phyloP scores from a whole-genome alignment of 176 grass and related monocot species.

The Aegilops umbellulata region DNA sequence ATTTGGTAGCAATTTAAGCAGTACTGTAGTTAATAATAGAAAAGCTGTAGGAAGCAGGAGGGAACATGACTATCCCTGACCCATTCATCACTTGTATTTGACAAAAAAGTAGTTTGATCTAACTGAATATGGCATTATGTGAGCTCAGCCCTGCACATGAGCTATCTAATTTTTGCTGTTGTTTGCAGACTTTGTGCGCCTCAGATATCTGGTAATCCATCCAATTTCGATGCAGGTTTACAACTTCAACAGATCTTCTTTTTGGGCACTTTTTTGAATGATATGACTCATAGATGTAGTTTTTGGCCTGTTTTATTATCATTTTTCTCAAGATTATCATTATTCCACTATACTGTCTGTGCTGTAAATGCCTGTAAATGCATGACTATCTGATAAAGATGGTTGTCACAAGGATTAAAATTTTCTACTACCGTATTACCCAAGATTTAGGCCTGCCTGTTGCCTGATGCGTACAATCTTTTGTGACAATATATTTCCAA shows the following conservation, averaged over 20 bases:
- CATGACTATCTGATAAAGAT: neutral
- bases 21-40: neutral
- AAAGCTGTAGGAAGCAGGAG: neutral
- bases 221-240: constrained; percentile 6
- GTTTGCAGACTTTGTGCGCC: neutral
- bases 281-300: neutral
- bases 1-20: neutral
- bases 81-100: neutral
- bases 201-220: neutral
- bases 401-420: neutral
- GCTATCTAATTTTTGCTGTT: neutral
- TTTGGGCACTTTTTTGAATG: neutral
- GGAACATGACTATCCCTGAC: neutral
- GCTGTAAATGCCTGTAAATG: constrained; percentile 13
- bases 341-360: neutral
- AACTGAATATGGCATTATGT: neutral
- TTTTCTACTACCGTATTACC: neutral
- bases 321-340: neutral
- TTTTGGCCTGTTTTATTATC: constrained; percentile 1
- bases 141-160: neutral
- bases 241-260: neutral
- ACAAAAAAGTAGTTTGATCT: neutral
- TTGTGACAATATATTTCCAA: neutral
- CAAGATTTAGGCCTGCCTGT: neutral
- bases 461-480: neutral